A percentile compares a stretch with the other conserved stretches of the same genome.
These are phyloP conservation scores for Pezicula radicicola DNA, from an alignment of 2,329 filamentous ascomycete species.

Conservation along the genomic window DNA sequence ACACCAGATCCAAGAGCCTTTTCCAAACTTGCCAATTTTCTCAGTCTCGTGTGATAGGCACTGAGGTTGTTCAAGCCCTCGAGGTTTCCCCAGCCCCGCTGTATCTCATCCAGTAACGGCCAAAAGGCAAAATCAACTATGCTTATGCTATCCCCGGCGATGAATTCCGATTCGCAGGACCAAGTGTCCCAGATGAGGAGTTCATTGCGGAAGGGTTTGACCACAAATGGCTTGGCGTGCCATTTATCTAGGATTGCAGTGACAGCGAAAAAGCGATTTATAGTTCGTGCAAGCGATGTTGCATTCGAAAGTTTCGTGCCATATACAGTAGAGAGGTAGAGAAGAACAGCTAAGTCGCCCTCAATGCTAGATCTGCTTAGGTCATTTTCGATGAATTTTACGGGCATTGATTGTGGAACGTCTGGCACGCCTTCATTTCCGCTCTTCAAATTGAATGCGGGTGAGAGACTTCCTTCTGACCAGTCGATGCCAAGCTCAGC, in stretches of 20 bases:
- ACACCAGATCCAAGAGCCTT: conserved; percentile 7
- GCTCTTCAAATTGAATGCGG: conserved; percentile 26
- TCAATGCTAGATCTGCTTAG: conserved; percentile 40
- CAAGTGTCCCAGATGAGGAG: conserved; percentile 22
- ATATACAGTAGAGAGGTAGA: conserved; percentile 58
- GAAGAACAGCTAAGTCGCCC: conserved; percentile 51
- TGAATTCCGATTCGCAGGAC: conserved; percentile 31
- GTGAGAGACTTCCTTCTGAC: conserved; percentile 21
- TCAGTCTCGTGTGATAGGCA: conserved; percentile 17
- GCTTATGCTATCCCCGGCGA: conserved; percentile 38
- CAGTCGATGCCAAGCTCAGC: conserved; percentile 43
- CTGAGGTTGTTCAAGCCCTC: conserved; percentile 27
- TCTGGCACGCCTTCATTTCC: conserved; percentile 12
- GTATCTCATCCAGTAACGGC: conserved; percentile 49
- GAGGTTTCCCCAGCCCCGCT: conserved; percentile 29
- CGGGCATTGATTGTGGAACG: conserved; percentile 22
- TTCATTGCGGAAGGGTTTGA: conserved; percentile 22
- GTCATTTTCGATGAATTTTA: conserved; percentile 57
- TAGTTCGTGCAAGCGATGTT: conserved; percentile 21
- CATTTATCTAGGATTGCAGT: conserved; percentile 18
- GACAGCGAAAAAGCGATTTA: conserved; percentile 20
- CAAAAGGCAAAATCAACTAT: conserved; percentile 56
- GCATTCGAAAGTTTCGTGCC: conserved; percentile 21
- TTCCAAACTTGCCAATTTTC: conserved; percentile 11
- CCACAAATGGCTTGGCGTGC: conserved; percentile 15